Evolutionary conservation across 2,329 filamentous ascomycete species (phyloP).

Genomic region (Xylariaceae sp.): DNA sequence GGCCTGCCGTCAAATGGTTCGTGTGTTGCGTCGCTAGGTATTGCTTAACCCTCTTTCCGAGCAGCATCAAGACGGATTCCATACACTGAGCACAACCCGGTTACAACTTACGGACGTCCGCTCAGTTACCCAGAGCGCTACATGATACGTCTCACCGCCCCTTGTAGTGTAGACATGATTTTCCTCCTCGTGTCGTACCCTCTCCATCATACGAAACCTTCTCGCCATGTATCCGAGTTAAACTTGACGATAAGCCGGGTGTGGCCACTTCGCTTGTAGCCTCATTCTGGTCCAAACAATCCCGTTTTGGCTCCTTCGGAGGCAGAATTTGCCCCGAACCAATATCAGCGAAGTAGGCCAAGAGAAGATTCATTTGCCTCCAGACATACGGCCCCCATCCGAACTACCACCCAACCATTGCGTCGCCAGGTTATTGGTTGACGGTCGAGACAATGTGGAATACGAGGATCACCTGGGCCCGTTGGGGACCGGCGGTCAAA

Average conservation of each 20-base stretch:
- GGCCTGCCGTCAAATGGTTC: neutral
- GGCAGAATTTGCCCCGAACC: neutral
- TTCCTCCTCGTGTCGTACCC: conserved; percentile 6
- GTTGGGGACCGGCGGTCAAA: conserved; percentile 17
- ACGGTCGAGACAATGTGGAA: neutral
- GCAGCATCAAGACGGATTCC: conserved; percentile 8
- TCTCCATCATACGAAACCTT: conserved; percentile 11
- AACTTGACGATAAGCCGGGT: conserved; percentile 11
- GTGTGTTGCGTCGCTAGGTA: conserved; percentile 17
- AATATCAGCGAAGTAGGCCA: neutral
- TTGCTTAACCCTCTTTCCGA: conserved; percentile 10
- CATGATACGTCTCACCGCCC: conserved; percentile 8
- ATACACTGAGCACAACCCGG: conserved; percentile 4
- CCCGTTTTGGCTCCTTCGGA: conserved; percentile 13
- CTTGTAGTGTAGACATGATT: conserved; percentile 6
- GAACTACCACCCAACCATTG: conserved; percentile 6
- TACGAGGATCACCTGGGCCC: conserved; percentile 9
- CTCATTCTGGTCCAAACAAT: conserved; percentile 4
- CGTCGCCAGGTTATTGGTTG: conserved; percentile 4
- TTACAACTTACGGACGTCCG: conserved; percentile 5
- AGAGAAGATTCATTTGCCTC: neutral
- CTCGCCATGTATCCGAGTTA: conserved; percentile 12
- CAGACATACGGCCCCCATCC: conserved; percentile 12
- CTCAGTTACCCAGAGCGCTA: conserved; percentile 3
- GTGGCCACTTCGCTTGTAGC: conserved; percentile 9